Base-by-base conservation (phyloP, 2,329 filamentous ascomycete genomes). In the Fusarium brachygibbosum region DNA sequence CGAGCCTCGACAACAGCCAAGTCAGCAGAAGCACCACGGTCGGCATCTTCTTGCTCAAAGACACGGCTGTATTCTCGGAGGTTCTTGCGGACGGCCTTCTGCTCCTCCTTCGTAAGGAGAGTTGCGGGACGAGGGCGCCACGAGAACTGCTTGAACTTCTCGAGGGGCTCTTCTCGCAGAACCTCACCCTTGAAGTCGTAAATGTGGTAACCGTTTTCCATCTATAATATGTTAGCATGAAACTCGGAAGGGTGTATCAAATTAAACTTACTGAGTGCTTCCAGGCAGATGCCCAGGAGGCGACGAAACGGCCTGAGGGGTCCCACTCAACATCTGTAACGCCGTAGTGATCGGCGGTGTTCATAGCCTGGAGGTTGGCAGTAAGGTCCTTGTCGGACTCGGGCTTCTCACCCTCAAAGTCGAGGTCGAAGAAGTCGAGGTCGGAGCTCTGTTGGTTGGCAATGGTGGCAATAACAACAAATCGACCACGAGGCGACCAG, bases 281-380 rank as follows among this genome's bases (percentile, higher is more conserved):
- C 94, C 96, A 99, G 52, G 93, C 90, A 77, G 92, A 96, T 44
- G 95, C 94, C 84, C 94, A 97, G 41, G 93, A 97, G 66, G 94
- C 93, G 45, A 99, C 93, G 77, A 94, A 99, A 69, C 96, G 91
- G 64, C 96, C 96, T 59, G 94, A 97, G 13, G 96, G 94, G 78
- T 99, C 96, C 96, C 96, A 99, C 79, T 98, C 95, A 50, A 98
- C 90, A 77, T 99, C 95, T 28, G 96, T 99, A 55, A 99, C 91
- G 79, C 96, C 96, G 81, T 98, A 99, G 84, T 99, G 96, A 75
- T 99, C 96, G 50, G 88, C 91, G 5, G 90, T 93, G 81, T 93
- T 93, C 93, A 98, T 97, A 75, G 97, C 87, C 84, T 97, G 94
- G 58, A 99, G 85, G 83, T 98, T 98, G 66, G 95, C 95, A 19